Percentiles rank a stretch among this genome's conserved stretches.
phyloP scores from a whole-genome alignment of 139 green algal species.

The Chlorella sp. region DNA sequence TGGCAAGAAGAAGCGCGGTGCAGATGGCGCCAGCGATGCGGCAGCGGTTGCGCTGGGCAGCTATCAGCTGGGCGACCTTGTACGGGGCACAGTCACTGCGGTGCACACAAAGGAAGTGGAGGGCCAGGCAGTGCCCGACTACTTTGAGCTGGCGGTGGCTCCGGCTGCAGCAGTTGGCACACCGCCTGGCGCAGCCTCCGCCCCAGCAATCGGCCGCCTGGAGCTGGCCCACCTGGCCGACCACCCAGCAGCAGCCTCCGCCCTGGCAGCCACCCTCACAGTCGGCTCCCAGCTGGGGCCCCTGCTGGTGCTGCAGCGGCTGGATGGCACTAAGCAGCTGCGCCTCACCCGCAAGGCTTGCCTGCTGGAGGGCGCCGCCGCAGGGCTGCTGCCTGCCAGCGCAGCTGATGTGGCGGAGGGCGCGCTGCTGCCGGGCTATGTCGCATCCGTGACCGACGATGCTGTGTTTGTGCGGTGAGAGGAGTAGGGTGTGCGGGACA shows the following conservation, averaged over 20 bases:
- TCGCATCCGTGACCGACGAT: conserved; percentile 76
- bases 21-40: not conserved
- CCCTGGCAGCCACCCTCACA: conserved; percentile 53
- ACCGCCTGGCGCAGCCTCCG: not conserved
- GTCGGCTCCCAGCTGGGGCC: conserved; percentile 41
- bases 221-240: conserved; percentile 81
- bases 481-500: no score
- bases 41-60: conserved; percentile 41
- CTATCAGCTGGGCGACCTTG: conserved; percentile 64
- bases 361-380: conserved; percentile 59
- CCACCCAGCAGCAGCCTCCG: conserved; percentile 69
- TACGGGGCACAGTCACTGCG: conserved; percentile 50
- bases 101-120: conserved; percentile 33
- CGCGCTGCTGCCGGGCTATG: conserved; percentile 78
- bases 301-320: conserved; percentile 73
- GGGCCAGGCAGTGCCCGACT: not conserved
- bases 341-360: conserved; percentile 70
- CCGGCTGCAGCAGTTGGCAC: not conserved
- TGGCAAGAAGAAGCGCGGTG: conserved; percentile 7
- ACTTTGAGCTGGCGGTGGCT: conserved; percentile 3
- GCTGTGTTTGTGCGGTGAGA: conserved; percentile 82
- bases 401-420: conserved; percentile 60
- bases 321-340: conserved; percentile 52
- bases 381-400: conserved; percentile 47
- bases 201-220: conserved; percentile 44